These are phyloP conservation scores for Globisporangium sylvaticum DNA, from an alignment of 352 stramenopile species.

Conservation along the genomic window DNA sequence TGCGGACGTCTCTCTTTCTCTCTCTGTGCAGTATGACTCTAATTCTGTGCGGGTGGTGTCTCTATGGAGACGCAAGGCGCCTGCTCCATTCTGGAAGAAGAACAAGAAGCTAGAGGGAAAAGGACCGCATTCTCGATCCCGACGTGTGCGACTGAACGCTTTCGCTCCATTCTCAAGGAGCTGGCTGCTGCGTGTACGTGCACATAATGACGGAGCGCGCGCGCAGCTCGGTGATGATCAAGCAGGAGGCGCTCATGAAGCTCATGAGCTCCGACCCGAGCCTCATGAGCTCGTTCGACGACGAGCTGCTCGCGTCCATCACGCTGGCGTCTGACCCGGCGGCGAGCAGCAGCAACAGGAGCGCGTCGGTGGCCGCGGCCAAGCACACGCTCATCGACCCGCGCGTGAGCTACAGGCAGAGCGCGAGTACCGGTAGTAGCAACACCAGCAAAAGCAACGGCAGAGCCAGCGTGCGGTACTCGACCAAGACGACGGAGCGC, in stretches of 20 bases:
- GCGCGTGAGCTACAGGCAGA: slow-evolving; percentile 12
- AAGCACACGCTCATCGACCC: slow-evolving; percentile 17
- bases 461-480: neutral
- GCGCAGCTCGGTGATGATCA: slow-evolving; percentile 25
- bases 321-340: slow-evolving; percentile 21
- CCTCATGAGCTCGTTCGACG: slow-evolving; percentile 35
- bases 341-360: neutral
- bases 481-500: neutral
- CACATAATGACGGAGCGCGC: slow-evolving; percentile 2
- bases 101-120: neutral
- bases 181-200: neutral
- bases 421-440: neutral
- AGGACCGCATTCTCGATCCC: slow-evolving; percentile 1
- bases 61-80: neutral
- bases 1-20: neutral
- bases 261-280: slow-evolving; percentile 44
- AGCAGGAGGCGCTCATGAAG: slow-evolving; percentile 41
- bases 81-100: neutral
- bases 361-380: neutral
- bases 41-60: neutral
- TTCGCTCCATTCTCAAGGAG: neutral
- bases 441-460: neutral
- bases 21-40: neutral
- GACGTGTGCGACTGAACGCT: slow-evolving; percentile 3
- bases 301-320: slow-evolving; percentile 34